Evolutionary conservation across 768 basidiomycete species (phyloP), one percentile per base, ranked within the genome.

Genomic region (Suillus spraguei): DNA sequence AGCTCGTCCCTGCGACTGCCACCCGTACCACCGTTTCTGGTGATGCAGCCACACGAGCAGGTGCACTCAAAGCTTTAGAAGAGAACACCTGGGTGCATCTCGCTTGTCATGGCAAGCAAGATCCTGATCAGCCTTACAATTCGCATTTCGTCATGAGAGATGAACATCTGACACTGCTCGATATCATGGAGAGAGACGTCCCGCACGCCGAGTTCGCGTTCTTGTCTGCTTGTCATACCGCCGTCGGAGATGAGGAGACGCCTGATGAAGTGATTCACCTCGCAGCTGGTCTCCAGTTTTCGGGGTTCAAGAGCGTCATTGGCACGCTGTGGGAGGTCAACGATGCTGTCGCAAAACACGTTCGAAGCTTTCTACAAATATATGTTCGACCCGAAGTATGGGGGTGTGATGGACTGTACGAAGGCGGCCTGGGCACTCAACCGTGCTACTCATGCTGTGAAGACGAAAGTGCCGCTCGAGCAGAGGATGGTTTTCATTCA

Each of bases 221-320:
- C 41, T 54, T 72, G n/a, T 71, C 71, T 4, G 71, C 71, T 3
- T 72, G 71, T 36, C 60, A 69, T 38, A 72, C 71, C 10, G 71
- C 71, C 1, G 64, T 58, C 4, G 70, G 70, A 4, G 63, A 69
- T 17, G 32, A 39, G 2, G 38, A 42, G 35, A 63, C 59, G 0
- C 67, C 67, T 0, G 71, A 70, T 22, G 71, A 72, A 49, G 61
- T 60, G 3, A 50, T 71, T 3, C 71, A 72, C 39, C 63, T 72
- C 5, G 69, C 71, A 14, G 66, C 71, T 17, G 70, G 68, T 2
- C 39, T 72, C 61, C 64, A 71, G 35, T 62, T 67, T 20, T 60
- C 66, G 0, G 71, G 71, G 1, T 72, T 62, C 52, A 68, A 61
- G 41, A 66, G 71, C 46, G 71, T 71, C 7, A 32, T 72, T 16